phyloP scores from a whole-genome alignment of 768 basidiomycete genomes.

The Russula sp. region DNA sequence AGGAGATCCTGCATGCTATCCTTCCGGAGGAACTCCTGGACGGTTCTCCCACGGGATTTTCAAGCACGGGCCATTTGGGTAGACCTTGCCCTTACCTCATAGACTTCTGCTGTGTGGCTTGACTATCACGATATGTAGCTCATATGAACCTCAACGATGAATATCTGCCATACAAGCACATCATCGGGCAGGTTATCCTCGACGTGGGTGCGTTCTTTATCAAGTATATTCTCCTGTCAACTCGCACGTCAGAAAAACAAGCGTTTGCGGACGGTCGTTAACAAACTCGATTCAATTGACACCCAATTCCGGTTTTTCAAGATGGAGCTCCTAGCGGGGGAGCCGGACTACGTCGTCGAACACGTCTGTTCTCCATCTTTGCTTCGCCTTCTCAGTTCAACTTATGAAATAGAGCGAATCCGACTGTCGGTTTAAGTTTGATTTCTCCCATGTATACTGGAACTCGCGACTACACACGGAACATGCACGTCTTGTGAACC shows the following conservation, averaged over 20 bases:
- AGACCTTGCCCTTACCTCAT: slow-evolving; percentile 23
- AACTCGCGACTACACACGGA: slow-evolving; percentile 92
- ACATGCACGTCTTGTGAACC: slow-evolving; percentile 74
- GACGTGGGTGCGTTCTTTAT: slow-evolving; percentile 50
- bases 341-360: slow-evolving; percentile 77
- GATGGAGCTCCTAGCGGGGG: slow-evolving; percentile 95
- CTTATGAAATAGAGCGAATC: slow-evolving; percentile 58
- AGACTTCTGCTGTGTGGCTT: background rate
- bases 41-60: slow-evolving; percentile 81
- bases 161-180: slow-evolving; percentile 83
- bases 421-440: slow-evolving; percentile 82
- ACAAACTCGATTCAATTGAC: slow-evolving; percentile 86
- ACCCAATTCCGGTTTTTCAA: slow-evolving; percentile 85
- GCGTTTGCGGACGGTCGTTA: slow-evolving; percentile 79
- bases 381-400: background rate
- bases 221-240: background rate
- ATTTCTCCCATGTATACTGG: slow-evolving; percentile 96
- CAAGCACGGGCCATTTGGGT: slow-evolving; percentile 89
- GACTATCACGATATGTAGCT: slow-evolving; percentile 39
- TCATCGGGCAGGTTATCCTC: slow-evolving; percentile 88
- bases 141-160: slow-evolving; percentile 88
- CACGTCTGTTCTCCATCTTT: slow-evolving; percentile 49
- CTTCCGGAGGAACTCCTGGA: slow-evolving; percentile 73
- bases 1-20: slow-evolving; percentile 76
- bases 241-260: slow-evolving; percentile 67